A percentile compares a stretch with the other conserved stretches of the same genome.
Evolutionary conservation across 805 yeast species (phyloP).

Genomic region (Tetrapisispora iriomotensis): DNA sequence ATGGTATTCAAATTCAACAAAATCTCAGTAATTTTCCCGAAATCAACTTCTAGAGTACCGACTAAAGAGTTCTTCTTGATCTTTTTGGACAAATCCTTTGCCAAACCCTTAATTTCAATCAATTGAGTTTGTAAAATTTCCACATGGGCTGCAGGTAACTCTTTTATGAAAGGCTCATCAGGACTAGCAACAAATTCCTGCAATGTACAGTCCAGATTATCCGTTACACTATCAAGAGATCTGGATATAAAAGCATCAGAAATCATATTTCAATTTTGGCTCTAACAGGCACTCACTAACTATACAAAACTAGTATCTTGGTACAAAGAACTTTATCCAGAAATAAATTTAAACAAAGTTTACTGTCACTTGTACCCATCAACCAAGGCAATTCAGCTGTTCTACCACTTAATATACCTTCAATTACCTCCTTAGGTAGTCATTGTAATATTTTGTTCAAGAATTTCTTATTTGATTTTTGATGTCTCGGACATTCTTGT

Average conservation of each 20-base stretch:
- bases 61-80: neutral
- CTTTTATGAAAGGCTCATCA: neutral
- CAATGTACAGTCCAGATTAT: neutral
- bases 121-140: slow-evolving; percentile 11
- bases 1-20: slow-evolving; percentile 1
- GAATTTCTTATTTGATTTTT: too few species aligned
- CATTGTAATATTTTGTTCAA: too few species aligned
- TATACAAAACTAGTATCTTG: too few species aligned
- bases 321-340: too few species aligned
- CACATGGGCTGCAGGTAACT: neutral
- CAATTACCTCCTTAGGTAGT: too few species aligned
- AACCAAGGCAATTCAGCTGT: too few species aligned
- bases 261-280: too few species aligned
- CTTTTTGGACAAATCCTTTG: slow-evolving; percentile 4
- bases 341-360: too few species aligned
- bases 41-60: slow-evolving; percentile 2
- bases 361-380: too few species aligned
- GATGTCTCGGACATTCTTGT: too few species aligned
- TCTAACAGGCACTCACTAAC: too few species aligned
- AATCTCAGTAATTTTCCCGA: slow-evolving; percentile 2
- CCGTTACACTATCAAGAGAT: neutral
- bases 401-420: too few species aligned
- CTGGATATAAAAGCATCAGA: neutral
- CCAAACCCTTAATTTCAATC: slow-evolving; percentile 8
- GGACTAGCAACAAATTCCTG: neutral